These are phyloP conservation scores for Lachnellula subtilissima DNA, from an alignment of 2,329 filamentous ascomycete genomes.

Conservation along the genomic window DNA sequence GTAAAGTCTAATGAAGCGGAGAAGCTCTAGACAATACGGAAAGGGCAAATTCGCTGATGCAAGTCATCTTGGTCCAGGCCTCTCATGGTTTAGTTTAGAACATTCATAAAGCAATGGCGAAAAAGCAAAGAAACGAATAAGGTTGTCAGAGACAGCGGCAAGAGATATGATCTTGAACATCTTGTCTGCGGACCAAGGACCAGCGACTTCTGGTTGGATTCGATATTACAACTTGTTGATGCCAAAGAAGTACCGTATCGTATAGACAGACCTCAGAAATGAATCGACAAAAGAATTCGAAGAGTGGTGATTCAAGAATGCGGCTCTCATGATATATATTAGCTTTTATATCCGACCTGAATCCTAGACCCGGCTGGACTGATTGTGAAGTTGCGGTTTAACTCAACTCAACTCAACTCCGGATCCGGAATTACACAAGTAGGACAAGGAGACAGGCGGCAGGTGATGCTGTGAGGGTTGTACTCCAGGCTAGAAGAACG, in stretches of 20 bases:
- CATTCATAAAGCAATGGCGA: too few relatives aligned
- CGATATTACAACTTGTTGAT: background rate
- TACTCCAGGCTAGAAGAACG: constrained; percentile 7
- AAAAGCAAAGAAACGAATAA: too few relatives aligned
- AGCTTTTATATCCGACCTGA: background rate
- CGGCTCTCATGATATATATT: background rate
- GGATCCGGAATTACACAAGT: background rate
- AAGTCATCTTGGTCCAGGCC: background rate
- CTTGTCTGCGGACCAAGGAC: background rate
- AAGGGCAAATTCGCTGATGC: too few relatives aligned
- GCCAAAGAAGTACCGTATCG: background rate
- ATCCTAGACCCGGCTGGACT: background rate
- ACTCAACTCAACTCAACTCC: background rate
- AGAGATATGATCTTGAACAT: too few relatives aligned
- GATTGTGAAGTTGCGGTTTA: background rate
- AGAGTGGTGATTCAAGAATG: background rate
- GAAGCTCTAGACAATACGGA: background rate
- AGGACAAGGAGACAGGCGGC: constrained; percentile 1
- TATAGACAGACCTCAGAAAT: background rate
- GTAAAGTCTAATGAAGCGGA: background rate
- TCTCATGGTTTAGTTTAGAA: background rate
- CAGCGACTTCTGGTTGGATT: background rate
- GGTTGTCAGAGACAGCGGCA: too few relatives aligned
- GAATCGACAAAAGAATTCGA: background rate
- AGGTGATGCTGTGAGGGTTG: constrained; percentile 15